Evolutionary conservation across 441 rosid genomes (phyloP).

Genomic region (Omphalea diandra): DNA sequence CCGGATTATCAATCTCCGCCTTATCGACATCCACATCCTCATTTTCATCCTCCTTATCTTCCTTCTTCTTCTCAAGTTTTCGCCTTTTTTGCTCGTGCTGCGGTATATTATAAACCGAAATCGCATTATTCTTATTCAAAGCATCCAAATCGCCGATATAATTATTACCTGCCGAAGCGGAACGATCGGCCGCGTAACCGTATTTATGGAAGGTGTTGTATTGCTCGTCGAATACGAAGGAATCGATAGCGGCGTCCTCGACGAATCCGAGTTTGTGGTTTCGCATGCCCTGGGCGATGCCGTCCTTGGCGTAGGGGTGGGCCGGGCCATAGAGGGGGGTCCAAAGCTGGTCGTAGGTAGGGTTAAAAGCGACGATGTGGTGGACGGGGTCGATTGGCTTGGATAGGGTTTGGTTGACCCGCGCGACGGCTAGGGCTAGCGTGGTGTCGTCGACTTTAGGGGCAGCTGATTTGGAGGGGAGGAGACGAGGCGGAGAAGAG

Average conservation of each 20-base stretch:
- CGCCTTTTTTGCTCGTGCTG: constrained; percentile 84
- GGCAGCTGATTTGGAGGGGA: constrained; percentile 76
- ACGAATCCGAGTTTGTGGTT: constrained; percentile 97
- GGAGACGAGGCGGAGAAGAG: constrained; percentile 79
- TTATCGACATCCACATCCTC: constrained; percentile 28
- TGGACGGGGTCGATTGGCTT: constrained; percentile 85
- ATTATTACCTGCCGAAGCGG: constrained; percentile 48
- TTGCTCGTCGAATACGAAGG: constrained; percentile 94
- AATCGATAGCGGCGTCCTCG: constrained; percentile 83
- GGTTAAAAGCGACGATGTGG: constrained; percentile 73
- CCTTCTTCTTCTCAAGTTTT: constrained; percentile 62
- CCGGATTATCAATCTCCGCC: constrained; percentile 72
- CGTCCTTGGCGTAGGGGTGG: constrained; percentile 94
- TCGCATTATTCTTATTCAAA: constrained; percentile 57
- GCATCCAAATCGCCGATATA: constrained; percentile 82
- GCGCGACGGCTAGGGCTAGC: constrained; percentile 76
- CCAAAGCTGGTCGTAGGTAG: constrained; percentile 93
- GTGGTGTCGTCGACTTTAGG: constrained; percentile 89
- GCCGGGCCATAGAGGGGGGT: constrained; percentile 88
- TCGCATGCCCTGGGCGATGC: constrained; percentile 95
- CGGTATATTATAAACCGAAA: constrained; percentile 81
- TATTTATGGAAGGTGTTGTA: constrained; percentile 85
- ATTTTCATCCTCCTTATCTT: constrained; percentile 36
- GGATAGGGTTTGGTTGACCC: constrained; percentile 47
- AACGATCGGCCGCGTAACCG: constrained; percentile 93